These are phyloP conservation scores for Yamadazyma trypodendri DNA, from an alignment of 1,139 yeast genomes.

Conservation along the genomic window DNA sequence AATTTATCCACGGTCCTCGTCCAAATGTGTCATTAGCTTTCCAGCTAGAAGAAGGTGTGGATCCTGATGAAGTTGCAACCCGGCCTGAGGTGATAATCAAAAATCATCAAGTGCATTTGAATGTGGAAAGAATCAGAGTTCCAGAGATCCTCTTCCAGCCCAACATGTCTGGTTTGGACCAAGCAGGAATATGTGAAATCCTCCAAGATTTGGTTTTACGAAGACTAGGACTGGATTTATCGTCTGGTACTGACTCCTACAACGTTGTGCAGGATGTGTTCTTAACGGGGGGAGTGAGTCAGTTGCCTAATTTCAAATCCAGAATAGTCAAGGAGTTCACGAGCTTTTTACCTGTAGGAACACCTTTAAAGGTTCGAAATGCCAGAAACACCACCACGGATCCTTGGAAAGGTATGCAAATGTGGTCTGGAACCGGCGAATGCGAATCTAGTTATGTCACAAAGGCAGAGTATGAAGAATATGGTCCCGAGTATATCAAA, in stretches of 20 bases:
- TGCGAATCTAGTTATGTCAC: slow-evolving; percentile 55
- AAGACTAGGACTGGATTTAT: slow-evolving; percentile 54
- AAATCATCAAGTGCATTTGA: slow-evolving; percentile 81
- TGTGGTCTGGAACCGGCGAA: slow-evolving; percentile 60
- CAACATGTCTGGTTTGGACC: slow-evolving; percentile 92
- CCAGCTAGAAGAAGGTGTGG: slow-evolving; percentile 46
- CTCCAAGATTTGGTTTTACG: slow-evolving; percentile 65
- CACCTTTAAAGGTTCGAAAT: slow-evolving; percentile 57
- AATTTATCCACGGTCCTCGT: slow-evolving; percentile 87
- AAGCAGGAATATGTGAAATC: slow-evolving; percentile 84
- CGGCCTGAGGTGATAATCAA: slow-evolving; percentile 46
- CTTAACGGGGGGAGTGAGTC: slow-evolving; percentile 82
- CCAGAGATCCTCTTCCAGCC: slow-evolving; percentile 95
- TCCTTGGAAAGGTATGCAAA: slow-evolving; percentile 94
- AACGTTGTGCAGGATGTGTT: slow-evolving; percentile 62
- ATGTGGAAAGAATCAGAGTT: slow-evolving; percentile 85
- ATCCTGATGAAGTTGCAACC: slow-evolving; percentile 42
- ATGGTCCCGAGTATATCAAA: slow-evolving; percentile 85
- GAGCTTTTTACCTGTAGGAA: slow-evolving; percentile 66
- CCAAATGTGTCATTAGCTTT: slow-evolving; percentile 47
- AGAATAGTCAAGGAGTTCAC: slow-evolving; percentile 69
- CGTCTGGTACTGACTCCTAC: slow-evolving; percentile 54
- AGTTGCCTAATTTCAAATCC: slow-evolving; percentile 61
- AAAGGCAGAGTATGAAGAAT: slow-evolving; percentile 75
- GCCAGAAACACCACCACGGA: slow-evolving; percentile 73